Evolutionary conservation across 2,329 filamentous ascomycete species (phyloP).

Genomic region (Pseudogymnoascus sp.): DNA sequence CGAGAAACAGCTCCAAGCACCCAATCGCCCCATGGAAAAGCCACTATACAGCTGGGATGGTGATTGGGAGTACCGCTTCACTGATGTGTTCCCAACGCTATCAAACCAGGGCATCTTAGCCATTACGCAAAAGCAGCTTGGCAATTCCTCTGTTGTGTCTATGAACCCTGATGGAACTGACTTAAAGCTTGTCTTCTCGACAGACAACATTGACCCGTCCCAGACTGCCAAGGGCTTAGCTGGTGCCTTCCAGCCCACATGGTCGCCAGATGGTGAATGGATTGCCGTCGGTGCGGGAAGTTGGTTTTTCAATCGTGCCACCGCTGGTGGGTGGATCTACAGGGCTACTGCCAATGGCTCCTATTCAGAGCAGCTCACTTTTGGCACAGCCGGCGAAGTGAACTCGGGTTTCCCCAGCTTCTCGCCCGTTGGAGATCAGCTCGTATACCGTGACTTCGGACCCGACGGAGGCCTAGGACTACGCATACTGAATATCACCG

Average conservation of each 20-base stretch:
- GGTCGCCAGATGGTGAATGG: conserved; percentile 31
- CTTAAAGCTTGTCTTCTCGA: conserved; percentile 20
- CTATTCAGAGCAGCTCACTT: conserved; percentile 28
- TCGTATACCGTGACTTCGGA: conserved; percentile 33
- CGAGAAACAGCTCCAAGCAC: conserved; percentile 21
- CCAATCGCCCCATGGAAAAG: conserved; percentile 30
- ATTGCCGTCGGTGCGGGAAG: conserved; percentile 33
- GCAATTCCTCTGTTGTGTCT: conserved; percentile 32
- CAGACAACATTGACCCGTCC: conserved; percentile 17
- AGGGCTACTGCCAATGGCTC: conserved; percentile 17
- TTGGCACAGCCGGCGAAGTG: conserved; percentile 22
- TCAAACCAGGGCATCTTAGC: conserved; percentile 23
- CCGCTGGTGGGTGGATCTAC: conserved; percentile 16
- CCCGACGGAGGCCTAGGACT: conserved; percentile 24
- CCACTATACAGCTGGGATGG: conserved; percentile 32
- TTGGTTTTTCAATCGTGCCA: conserved; percentile 33
- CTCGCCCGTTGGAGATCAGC: conserved; percentile 29
- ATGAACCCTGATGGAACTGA: conserved; percentile 27
- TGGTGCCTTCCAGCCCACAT: conserved; percentile 35
- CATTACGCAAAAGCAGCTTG: conserved; percentile 34
- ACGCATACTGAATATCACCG: conserved; percentile 27
- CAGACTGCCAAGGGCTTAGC: conserved; percentile 24
- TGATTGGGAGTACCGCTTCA: conserved; percentile 37
- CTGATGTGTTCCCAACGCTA: conserved; percentile 33
- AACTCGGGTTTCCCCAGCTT: conserved; percentile 35